phyloP scores from a whole-genome alignment of 805 yeast species.

The Candida chilensis region DNA sequence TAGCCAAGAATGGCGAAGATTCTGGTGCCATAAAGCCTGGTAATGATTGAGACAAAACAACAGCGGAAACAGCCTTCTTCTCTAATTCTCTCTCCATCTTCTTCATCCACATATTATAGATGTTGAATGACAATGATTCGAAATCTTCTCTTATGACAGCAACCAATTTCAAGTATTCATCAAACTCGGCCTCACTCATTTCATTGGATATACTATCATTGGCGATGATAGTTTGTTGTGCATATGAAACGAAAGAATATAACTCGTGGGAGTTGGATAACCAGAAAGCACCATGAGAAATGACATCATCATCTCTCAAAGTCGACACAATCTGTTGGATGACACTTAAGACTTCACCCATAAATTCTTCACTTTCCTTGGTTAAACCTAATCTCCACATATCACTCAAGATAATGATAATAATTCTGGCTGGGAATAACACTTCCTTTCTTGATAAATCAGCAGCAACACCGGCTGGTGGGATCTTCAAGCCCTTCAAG shows the following conservation, averaged over 20 bases:
- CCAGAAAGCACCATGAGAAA: conserved; percentile 96
- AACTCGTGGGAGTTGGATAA: conserved; percentile 92
- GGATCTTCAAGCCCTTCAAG: conserved; percentile 76
- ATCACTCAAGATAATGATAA: conserved; percentile 85
- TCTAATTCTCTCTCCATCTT: conserved; percentile 86
- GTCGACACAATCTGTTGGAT: conserved; percentile 77
- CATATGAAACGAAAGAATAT: conserved; percentile 89
- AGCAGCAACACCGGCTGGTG: conserved; percentile 78
- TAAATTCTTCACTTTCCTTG: conserved; percentile 80
- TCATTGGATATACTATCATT: conserved; percentile 73
- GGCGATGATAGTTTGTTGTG: conserved; percentile 83
- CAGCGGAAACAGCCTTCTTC: conserved; percentile 91
- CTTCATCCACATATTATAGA: conserved; percentile 95
- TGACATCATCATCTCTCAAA: conserved; percentile 79
- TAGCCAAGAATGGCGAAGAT: conserved; percentile 69
- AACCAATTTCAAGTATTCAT: conserved; percentile 81
- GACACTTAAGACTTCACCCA: conserved; percentile 81
- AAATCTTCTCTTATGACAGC: conserved; percentile 91
- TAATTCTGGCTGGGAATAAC: conserved; percentile 90
- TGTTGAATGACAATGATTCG: conserved; percentile 85
- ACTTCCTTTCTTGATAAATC: conserved; percentile 84
- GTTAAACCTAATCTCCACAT: conserved; percentile 98
- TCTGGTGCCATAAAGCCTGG: conserved; percentile 95
- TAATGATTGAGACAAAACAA: conserved; percentile 85
- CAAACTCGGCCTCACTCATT: conserved; percentile 84